phyloP scores from a whole-genome alignment of 164 flowering plant species.

The Kingdonia uniflora region DNA sequence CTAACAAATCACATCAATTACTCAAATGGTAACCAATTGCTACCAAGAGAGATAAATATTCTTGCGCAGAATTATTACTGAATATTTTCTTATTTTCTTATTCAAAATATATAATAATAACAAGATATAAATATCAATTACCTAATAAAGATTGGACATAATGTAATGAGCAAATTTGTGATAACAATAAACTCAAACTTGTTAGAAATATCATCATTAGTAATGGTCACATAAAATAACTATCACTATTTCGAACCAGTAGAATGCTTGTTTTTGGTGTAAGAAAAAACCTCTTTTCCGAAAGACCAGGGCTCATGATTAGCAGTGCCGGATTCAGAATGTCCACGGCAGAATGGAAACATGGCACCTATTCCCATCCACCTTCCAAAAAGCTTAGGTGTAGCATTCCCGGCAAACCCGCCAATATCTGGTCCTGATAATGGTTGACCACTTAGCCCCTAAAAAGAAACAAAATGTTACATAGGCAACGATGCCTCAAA shows the following conservation, averaged over 20 bases:
- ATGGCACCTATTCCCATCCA: conserved; percentile 92
- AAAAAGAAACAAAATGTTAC: conserved; percentile 4
- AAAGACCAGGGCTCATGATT: conserved; percentile 98
- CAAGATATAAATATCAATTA: background rate
- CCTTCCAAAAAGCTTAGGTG: conserved; percentile 81
- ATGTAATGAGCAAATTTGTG: too few species aligned
- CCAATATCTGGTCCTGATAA: conserved; percentile 96
- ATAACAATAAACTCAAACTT: too few species aligned
- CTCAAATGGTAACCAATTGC: too few species aligned
- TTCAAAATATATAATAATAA: too few species aligned
- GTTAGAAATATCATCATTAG: background rate
- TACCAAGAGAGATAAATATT: too few species aligned
- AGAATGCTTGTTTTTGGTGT: background rate
- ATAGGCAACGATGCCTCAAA: background rate
- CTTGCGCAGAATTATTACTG: too few species aligned
- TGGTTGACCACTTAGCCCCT: conserved; percentile 98
- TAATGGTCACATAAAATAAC: background rate
- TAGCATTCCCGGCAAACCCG: conserved; percentile 94
- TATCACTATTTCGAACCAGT: background rate
- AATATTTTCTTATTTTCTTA: too few species aligned
- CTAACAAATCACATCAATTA: too few species aligned
- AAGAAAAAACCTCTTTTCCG: conserved; percentile 68
- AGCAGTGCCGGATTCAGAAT: conserved; percentile 53
- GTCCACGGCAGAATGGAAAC: conserved; percentile 96
- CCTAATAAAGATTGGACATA: background rate